Conservation (phyloP, 306 rosid genomes). For the Dicorynia guianensis region DNA sequence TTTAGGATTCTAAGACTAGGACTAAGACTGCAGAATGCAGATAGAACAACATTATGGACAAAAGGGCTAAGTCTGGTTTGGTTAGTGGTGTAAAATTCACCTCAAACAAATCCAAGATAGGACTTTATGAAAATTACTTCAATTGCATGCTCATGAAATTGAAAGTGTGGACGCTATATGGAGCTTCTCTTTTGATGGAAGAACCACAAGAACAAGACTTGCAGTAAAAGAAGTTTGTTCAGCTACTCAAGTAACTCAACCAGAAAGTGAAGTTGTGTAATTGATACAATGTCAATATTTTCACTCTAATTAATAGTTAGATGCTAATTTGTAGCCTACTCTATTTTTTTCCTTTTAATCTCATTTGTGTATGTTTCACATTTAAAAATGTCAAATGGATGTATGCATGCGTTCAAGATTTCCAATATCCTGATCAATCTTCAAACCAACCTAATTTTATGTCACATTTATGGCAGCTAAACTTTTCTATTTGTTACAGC, state of each 20-base stretch:
- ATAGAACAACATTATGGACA: no score
- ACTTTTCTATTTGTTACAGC: not conserved
- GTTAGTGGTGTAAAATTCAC: not conserved
- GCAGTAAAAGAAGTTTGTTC: not conserved
- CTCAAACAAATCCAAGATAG: not conserved
- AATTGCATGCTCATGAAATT: not conserved
- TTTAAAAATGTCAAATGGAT: constrained; percentile 10
- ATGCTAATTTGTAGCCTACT: not conserved
- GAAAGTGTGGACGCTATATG: not conserved
- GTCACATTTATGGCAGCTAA: not conserved
- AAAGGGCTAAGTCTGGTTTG: not conserved
- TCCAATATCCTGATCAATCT: constrained; percentile 11
- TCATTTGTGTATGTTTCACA: not conserved
- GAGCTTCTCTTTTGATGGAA: not conserved
- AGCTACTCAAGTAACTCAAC: not conserved
- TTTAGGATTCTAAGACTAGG: not conserved
- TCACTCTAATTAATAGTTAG: not conserved
- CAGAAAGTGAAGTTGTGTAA: not conserved
- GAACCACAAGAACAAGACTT: not conserved
- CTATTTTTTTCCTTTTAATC: not conserved
- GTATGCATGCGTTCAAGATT: constrained; percentile 12
- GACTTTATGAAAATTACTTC: not conserved
- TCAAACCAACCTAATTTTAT: not conserved
- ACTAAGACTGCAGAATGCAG: not conserved
- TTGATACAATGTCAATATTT: not conserved